These are phyloP conservation scores for Hypoxylon sp. DNA, from an alignment of 2,329 filamentous ascomycete species.

Conservation along the genomic window DNA sequence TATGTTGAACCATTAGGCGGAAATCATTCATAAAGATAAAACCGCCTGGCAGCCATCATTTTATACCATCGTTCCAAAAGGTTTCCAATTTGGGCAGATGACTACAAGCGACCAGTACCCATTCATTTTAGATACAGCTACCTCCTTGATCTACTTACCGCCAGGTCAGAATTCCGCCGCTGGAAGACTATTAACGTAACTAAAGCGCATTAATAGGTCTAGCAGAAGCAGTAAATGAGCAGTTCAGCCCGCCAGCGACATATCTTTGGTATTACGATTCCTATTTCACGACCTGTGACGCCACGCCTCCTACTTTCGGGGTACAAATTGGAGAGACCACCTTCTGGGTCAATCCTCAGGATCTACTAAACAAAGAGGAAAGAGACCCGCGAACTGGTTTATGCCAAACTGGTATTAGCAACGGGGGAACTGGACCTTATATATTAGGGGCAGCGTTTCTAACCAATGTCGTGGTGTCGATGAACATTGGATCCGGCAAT, in stretches of 20 bases:
- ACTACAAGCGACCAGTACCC: conserved; percentile 62
- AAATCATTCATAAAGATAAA: conserved; percentile 56
- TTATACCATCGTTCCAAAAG: conserved; percentile 68
- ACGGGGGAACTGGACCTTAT: conserved; percentile 43
- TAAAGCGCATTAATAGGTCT: conserved; percentile 55
- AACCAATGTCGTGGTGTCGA: conserved; percentile 40
- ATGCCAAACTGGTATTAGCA: conserved; percentile 63
- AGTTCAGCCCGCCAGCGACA: conserved; percentile 63
- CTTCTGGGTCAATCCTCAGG: conserved; percentile 65
- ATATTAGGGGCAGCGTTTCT: conserved; percentile 37
- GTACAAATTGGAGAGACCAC: conserved; percentile 61
- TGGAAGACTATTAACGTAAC: conserved; percentile 55
- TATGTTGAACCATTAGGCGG: conserved; percentile 57
- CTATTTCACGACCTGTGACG: conserved; percentile 66
- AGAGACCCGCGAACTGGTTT: conserved; percentile 63
- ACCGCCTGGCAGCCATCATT: conserved; percentile 65
- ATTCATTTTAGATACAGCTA: conserved; percentile 68
- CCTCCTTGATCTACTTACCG: conserved; percentile 66
- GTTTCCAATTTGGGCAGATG: conserved; percentile 61
- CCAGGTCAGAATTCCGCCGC: conserved; percentile 60
- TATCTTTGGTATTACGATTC: conserved; percentile 64
- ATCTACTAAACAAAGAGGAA: conserved; percentile 63
- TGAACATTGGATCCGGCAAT: conserved; percentile 35
- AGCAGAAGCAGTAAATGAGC: conserved; percentile 63
- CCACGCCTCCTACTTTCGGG: conserved; percentile 62